Percentiles rank a stretch among this genome's conserved stretches.
Conservation (phyloP, 139 green algal species). For the Bryopsis sp. region DNA sequence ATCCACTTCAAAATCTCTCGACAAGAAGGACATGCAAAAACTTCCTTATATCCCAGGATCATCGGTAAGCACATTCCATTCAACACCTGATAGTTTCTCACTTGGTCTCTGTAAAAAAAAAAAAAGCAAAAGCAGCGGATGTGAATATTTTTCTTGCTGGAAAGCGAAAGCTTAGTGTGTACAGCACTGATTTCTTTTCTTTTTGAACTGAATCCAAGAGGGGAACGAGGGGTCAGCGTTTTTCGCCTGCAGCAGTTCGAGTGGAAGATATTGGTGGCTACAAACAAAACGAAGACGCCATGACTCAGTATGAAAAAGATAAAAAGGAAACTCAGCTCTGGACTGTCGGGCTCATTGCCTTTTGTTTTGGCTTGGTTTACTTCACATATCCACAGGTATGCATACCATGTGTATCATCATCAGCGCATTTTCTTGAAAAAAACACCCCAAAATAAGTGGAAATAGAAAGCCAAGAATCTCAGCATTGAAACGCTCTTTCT, state of each 20-base stretch:
- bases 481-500: neutral
- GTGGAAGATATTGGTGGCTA: neutral
- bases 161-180: neutral
- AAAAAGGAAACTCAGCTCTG: constrained; percentile 2
- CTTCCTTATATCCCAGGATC: no score
- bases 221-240: neutral
- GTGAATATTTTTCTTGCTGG: neutral
- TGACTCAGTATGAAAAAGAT: neutral
- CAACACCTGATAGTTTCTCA: no score
- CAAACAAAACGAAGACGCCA: neutral
- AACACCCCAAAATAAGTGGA: neutral
- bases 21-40: no score
- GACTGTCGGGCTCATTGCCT: constrained; percentile 2
- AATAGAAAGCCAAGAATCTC: neutral
- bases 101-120: no score
- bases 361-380: constrained; percentile 12
- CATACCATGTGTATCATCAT: constrained; percentile 1
- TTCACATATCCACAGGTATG: constrained; percentile 1
- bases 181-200: no score
- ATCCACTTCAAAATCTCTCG: no score
- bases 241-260: neutral
- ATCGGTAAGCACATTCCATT: no score
- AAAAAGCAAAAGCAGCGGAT: no score
- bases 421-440: neutral
- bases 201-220: no score